phyloP scores from a whole-genome alignment of 495 filamentous ascomycete genomes.

The Xylaria nigripes region DNA sequence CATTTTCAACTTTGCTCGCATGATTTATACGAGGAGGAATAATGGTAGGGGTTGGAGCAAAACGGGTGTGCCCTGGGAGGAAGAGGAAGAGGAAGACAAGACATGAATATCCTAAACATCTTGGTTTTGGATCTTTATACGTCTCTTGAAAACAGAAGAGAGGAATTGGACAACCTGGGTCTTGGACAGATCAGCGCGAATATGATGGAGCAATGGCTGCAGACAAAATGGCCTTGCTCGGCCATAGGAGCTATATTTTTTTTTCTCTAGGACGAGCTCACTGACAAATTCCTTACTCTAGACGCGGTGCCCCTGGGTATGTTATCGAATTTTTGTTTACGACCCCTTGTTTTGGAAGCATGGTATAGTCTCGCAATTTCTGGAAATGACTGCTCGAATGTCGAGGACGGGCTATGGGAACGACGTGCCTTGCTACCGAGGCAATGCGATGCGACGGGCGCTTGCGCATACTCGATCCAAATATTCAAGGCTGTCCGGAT shows the following conservation, averaged over 20 bases:
- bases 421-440: neutral
- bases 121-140: neutral
- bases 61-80: neutral
- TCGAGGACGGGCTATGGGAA: neutral
- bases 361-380: neutral
- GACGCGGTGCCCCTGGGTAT: constrained; percentile 73
- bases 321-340: neutral
- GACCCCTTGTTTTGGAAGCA: neutral
- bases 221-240: neutral
- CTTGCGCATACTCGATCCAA: neutral
- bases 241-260: neutral
- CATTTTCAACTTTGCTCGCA: constrained; percentile 2
- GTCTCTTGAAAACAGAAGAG: neutral
- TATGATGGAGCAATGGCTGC: neutral
- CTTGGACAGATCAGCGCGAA: neutral
- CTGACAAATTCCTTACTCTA: constrained; percentile 22
- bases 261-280: neutral
- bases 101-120: neutral
- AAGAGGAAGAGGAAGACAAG: neutral
- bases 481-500: neutral
- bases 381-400: constrained; percentile 3
- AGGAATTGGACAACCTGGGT: neutral
- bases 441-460: neutral
- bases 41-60: constrained; percentile 1
- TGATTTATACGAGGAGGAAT: constrained; percentile 8